phyloP scores from a whole-genome alignment of 2,329 filamentous ascomycete species.

The Rutstroemia sp. region DNA sequence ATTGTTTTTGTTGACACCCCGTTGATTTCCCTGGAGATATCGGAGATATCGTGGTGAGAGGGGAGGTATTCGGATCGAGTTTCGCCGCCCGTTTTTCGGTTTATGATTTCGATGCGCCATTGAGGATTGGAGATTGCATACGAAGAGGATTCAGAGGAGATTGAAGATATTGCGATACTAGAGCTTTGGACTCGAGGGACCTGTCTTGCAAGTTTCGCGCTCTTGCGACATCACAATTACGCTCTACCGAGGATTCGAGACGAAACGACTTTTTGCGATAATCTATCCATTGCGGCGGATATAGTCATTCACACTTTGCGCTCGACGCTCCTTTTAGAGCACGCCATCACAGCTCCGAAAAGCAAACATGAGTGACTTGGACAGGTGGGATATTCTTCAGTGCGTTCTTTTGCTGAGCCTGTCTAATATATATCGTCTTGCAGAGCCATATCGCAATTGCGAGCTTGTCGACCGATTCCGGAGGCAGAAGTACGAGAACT shows the following conservation, averaged over 20 bases:
- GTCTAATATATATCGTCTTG: conserved; percentile 11
- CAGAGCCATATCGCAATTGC: conserved; percentile 90
- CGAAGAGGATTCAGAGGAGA: not conserved
- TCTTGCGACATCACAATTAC: not conserved
- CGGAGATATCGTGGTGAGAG: not conserved
- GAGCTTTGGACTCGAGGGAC: conserved; percentile 1
- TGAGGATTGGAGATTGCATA: conserved; percentile 1
- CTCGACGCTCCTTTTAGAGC: not conserved
- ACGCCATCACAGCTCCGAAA: not conserved
- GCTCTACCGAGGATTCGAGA: not conserved
- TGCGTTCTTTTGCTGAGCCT: not conserved
- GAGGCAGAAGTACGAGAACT: conserved; percentile 93
- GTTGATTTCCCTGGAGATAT: too few species aligned
- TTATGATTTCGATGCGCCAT: conserved; percentile 18
- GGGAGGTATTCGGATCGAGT: not conserved
- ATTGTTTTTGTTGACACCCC: too few species aligned
- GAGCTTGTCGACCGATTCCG: conserved; percentile 91
- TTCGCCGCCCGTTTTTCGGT: not conserved
- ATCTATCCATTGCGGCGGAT: not conserved
- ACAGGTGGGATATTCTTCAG: conserved; percentile 53
- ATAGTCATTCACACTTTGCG: not conserved
- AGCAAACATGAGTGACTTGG: conserved; percentile 77
- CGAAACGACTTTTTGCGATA: not conserved
- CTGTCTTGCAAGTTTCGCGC: not conserved
- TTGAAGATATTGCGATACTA: not conserved